Evolutionary conservation across 1,139 yeast genomes (phyloP), one percentile per base, ranked within the genome.

Genomic region (Yamadazyma dushanensis): DNA sequence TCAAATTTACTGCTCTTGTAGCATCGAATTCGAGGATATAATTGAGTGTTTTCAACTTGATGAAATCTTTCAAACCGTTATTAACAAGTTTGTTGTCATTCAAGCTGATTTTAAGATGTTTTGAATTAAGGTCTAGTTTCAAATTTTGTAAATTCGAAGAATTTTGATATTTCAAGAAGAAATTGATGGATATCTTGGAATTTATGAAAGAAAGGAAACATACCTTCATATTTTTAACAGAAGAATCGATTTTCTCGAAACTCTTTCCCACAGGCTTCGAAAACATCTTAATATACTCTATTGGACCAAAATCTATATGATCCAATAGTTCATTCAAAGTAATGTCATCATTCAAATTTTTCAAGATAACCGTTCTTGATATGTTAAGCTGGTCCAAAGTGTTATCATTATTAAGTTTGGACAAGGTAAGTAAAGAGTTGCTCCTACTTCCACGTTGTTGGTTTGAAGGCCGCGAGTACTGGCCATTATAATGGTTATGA

Each of bases 171-270:
- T 64, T 65, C 39, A 55, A 44, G 46, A 61, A 61, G 49, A 68
- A 70, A 31, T 51, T 53, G 17, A 62, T 51, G 15, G 72, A 59
- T 13, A 61, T 51, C 29, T 59, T 61, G 16, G 69, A 58, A 47
- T 63, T 67, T 28, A 66, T 52, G 44, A 70, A 70, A n/a, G 73
- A 63, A 17, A 70, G 56, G 39, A 56, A 59, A 41, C 76, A 68
- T 21, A 54, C 47, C 43, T 67, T 60, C 38, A 57, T 38, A 25
- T 35, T 43, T 16, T 36, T 39, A 8, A 34, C 22, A 17, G 28
- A 10, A 10, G 34, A 27, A 23, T 51, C 54, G n/a, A 44, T 44
- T 24, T 53, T 61, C 26, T 56, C 46, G 28, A 53, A 54, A 17
- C 17, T 35, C 26, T 49, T 47, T 10, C 66, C 64, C 5, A 64